A percentile compares a stretch with the other conserved stretches of the same genome.
Evolutionary conservation across 2,329 filamentous ascomycete species (phyloP).

Genomic region (Sporothrix humicola): DNA sequence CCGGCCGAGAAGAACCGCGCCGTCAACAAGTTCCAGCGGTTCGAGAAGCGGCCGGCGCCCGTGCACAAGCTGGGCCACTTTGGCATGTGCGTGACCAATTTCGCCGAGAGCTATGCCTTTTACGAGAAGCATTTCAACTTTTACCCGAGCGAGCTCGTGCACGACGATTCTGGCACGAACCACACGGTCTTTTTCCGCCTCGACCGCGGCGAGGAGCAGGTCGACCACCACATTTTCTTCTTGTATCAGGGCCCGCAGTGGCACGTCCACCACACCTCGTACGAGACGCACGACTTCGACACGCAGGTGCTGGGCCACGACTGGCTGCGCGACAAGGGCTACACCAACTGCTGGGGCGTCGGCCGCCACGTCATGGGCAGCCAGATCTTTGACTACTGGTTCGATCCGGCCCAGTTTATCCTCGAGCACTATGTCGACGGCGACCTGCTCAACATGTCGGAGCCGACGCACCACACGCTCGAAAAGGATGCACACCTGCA

Average conservation of each 20-base stretch:
- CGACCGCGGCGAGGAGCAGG: constrained; percentile 51
- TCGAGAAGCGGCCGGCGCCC: constrained; percentile 51
- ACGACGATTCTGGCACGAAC: constrained; percentile 48
- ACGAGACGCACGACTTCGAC: constrained; percentile 75
- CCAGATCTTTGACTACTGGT: constrained; percentile 78
- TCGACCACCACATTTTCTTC: constrained; percentile 60
- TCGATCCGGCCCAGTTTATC: constrained; percentile 66
- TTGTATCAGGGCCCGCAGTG: constrained; percentile 53
- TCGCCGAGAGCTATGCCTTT: constrained; percentile 56
- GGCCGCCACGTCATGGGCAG: constrained; percentile 72
- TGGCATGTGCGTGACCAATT: constrained; percentile 60
- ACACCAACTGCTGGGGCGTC: constrained; percentile 72
- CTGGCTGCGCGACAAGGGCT: constrained; percentile 67
- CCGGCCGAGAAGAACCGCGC: constrained; percentile 56
- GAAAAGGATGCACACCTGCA: constrained; percentile 52
- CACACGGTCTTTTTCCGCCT: constrained; percentile 55
- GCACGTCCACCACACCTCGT: constrained; percentile 71
- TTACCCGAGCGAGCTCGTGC: constrained; percentile 54
- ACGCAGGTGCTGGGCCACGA: constrained; percentile 72
- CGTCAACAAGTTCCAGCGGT: constrained; percentile 57
- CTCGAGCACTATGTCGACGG: constrained; percentile 75
- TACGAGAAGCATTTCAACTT: constrained; percentile 59
- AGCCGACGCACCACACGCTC: constrained; percentile 52
- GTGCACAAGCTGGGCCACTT: constrained; percentile 62
- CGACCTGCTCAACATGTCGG: constrained; percentile 64